Conservation (phyloP, 2,329 filamentous ascomycete genomes). For the Sclerotinia borealis region DNA sequence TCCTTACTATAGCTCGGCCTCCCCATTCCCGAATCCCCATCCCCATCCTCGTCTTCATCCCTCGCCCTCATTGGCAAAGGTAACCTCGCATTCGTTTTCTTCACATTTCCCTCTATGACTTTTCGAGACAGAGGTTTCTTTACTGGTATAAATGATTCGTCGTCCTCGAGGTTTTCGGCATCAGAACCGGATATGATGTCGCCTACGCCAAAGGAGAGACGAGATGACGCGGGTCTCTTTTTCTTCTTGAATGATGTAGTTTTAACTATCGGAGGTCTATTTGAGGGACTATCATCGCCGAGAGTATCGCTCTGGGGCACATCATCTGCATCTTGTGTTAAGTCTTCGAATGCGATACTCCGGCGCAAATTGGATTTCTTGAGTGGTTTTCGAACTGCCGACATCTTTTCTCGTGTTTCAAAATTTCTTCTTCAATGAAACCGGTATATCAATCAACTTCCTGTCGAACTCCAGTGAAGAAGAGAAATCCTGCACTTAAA, state of each 20-base stretch:
- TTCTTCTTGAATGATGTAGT: constrained; percentile 61
- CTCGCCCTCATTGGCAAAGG: constrained; percentile 19
- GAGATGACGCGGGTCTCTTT: constrained; percentile 51
- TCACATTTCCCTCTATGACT: constrained; percentile 60
- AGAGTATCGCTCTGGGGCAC: constrained; percentile 6
- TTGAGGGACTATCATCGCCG: constrained; percentile 13
- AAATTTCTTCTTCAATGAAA: neutral
- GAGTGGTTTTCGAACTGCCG: constrained; percentile 43
- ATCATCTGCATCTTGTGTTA: constrained; percentile 27
- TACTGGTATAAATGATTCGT: constrained; percentile 54
- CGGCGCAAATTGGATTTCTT: constrained; percentile 55
- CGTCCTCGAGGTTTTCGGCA: constrained; percentile 45
- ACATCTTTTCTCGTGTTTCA: neutral
- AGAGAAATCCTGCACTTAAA: neutral
- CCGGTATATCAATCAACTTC: neutral
- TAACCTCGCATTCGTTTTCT: constrained; percentile 42
- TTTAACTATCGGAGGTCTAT: constrained; percentile 41
- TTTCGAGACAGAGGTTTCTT: constrained; percentile 56
- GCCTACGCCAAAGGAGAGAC: constrained; percentile 69
- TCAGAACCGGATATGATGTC: constrained; percentile 49
- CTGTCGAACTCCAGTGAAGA: too few species aligned
- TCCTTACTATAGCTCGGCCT: constrained; percentile 80
- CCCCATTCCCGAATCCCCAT: constrained; percentile 2
- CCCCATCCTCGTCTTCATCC: constrained; percentile 46
- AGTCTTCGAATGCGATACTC: constrained; percentile 42